Evolutionary conservation across 768 basidiomycete genomes (phyloP).

Genomic region (Suillus clintonianus): DNA sequence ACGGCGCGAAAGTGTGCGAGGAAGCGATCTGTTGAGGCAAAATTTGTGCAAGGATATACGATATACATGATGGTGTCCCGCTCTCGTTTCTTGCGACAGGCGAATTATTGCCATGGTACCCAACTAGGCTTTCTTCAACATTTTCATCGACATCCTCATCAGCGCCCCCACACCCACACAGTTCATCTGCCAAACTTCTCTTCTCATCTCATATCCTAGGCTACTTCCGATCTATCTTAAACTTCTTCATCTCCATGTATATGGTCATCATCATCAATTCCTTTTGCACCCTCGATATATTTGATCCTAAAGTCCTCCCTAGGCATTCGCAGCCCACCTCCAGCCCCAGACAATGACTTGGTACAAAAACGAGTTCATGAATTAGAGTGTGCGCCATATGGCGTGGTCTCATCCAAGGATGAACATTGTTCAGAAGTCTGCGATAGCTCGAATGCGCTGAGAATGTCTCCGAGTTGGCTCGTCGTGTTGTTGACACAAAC

Average conservation of each 20-base stretch:
- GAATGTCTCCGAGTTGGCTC: too few species aligned
- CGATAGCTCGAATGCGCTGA: neutral
- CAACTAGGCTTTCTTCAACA: conserved; percentile 18
- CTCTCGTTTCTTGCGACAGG: conserved; percentile 19
- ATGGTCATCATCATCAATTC: conserved; percentile 59
- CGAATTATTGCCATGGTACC: conserved; percentile 29
- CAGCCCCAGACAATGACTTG: conserved; percentile 89
- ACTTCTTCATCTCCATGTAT: conserved; percentile 33
- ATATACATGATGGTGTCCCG: conserved; percentile 76
- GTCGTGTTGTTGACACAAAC: too few species aligned
- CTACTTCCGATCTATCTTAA: conserved; percentile 24
- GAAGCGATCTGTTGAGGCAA: conserved; percentile 78
- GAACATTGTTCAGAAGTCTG: conserved; percentile 25
- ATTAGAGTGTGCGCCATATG: conserved; percentile 61
- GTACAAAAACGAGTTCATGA: conserved; percentile 82
- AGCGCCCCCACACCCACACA: conserved; percentile 9
- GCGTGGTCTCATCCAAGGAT: conserved; percentile 31
- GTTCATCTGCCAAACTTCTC: conserved; percentile 46
- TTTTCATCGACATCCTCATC: conserved; percentile 13
- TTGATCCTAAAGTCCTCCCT: conserved; percentile 90
- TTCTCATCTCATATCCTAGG: conserved; percentile 18
- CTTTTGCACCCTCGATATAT: conserved; percentile 84
- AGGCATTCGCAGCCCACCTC: conserved; percentile 64
- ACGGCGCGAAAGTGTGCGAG: conserved; percentile 69
- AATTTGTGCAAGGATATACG: conserved; percentile 67